Evolutionary conservation across 768 basidiomycete genomes (phyloP), one percentile per base, ranked within the genome.

Genomic region (Psilocybe tampanensis): DNA sequence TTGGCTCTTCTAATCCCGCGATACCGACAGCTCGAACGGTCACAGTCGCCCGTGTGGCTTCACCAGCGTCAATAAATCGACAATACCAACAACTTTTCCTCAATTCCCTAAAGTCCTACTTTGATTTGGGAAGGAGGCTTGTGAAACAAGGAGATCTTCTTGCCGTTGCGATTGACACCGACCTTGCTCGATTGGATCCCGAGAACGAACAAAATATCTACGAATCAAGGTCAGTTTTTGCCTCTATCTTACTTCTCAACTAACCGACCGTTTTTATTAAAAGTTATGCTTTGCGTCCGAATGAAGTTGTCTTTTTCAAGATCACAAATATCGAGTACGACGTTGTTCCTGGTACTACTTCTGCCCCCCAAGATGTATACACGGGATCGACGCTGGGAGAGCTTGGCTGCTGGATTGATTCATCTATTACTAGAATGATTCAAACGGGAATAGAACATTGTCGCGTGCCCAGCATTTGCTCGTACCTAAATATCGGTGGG

Each of bases 321-420:
- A 78, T 98, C 47, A 90, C 91, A 13, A 83, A 89, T 54, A 72
- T 97, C 32, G 89, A 91, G 29, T 83, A 86, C 65, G 84, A 86
- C 50, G 72, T 85, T 0, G 68, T 85, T 6, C 64, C 78, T 32
- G 70, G 69, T 61, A 42, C 67, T 53, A 56, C 66, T 59, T 56
- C 60, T 18, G 58, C 68, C 41, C 47, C 55, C 4, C 70, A 72
- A 19, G 85, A 86, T 59, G 68, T 82, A 6, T 82, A 84, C 61
- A 74, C 81, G 21, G 83, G 85, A 15, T 80, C 80, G 1, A 78
- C 80, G 0, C 69, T 80, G 18, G 91, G 90, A 4, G 85, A 92
- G 63, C 68, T 95, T 17, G 96, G 96, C 0, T 95, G 90, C 65
- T 91, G 90, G 82, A 79, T 97, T 18, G 92, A 98, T 64, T 72